Evolutionary conservation across 2,329 filamentous ascomycete species (phyloP), one percentile per base, ranked within the genome.

Genomic region (Tolypocladium pustulatum): DNA sequence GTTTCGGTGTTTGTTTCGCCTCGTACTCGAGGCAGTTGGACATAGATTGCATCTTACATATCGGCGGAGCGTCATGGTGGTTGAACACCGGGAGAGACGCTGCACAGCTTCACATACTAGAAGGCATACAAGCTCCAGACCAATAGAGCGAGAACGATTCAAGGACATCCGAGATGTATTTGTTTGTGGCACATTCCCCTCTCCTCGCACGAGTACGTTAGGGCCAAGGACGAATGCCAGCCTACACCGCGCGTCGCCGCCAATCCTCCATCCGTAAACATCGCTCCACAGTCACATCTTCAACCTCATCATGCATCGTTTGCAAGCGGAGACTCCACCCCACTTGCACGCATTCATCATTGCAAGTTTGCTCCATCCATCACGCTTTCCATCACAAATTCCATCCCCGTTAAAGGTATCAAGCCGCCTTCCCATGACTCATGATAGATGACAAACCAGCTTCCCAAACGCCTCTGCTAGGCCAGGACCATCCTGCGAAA

Each of bases 391-490:
- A 17, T 22, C 37, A 27, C 53, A 40, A 13, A 51, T 25, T 8
- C n/a, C 32, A 25, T 34, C 43, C 32, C 49, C 27, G n/a, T 22
- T 53, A 41, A 58, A 60, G 58, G 58, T 60, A 60, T 60, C 56
- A 55, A 52, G 38, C 36, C 56, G 55, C 36, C 58, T 10, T 20
- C 30, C 37, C 53, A 34, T 57, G 55, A 38, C 49, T 46, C 46
- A 22, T 58, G 38, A 55, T 56, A 52, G 49, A 56, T 41, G 25
- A 32, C 36, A 61, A 51, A 37, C 56, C 46, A 55, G 30, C 55
- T 59, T 54, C 59, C 59, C 34, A n/a, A 65, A 65, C 64, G 63
- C 64, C 65, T 25, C 59, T 53, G 57, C 58, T 58, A 54, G 62
- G 61, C 60, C 54, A 52, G 58, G 62, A 61, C 58, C 60, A 59